Base-by-base conservation (phyloP, 805 yeast genomes). In the Phaffomyces thermotolerans region DNA sequence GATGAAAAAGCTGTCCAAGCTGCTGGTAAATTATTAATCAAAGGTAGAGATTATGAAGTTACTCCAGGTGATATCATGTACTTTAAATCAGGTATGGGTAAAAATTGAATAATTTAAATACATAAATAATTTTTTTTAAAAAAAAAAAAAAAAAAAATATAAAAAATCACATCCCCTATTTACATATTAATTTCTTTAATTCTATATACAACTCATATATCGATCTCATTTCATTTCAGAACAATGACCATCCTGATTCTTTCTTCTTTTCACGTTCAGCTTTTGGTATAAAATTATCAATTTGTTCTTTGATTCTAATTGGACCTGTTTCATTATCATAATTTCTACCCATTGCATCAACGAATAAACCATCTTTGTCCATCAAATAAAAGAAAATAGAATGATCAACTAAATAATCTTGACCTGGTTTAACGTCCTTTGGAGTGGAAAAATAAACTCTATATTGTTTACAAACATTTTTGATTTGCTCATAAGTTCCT, bases 371-470 rank as follows among this genome's bases (percentile, higher is more conserved):
- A 61, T 93, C 96, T n/a, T 96, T 90, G 62, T 93, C 98, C 97
- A 93, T 91, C 56, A 93, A 69, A 59, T 93, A 93, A 67, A 91
- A 91, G 77, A 93, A 93, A 46, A 93, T 89, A 4, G 98, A 91
- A 65, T 93, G 99, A 61, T 93, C 99, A 29, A 93, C 99, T 48
- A 93, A 72, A 60, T 93, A 93, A 56, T 93, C 96, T 65, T 93
- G 95, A 17, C 97, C 98, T 0, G 95, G 93, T 61, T 89, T 87
- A 38, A 93, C 83, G 59, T 88, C 78, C 23, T 90, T 85, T 4
- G 99, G 99, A 1, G 99, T 93, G n/a, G 96, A 87, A 65, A 93
- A 93, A 65, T 93, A 93, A 13, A 93, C 99, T 52, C 99, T 75
- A 66, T 80, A 93, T 53, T 81, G 79, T 64, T 89, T 93, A 69